phyloP scores from a whole-genome alignment of 2,329 filamentous ascomycete genomes.

The Verticillium tricorpus region DNA sequence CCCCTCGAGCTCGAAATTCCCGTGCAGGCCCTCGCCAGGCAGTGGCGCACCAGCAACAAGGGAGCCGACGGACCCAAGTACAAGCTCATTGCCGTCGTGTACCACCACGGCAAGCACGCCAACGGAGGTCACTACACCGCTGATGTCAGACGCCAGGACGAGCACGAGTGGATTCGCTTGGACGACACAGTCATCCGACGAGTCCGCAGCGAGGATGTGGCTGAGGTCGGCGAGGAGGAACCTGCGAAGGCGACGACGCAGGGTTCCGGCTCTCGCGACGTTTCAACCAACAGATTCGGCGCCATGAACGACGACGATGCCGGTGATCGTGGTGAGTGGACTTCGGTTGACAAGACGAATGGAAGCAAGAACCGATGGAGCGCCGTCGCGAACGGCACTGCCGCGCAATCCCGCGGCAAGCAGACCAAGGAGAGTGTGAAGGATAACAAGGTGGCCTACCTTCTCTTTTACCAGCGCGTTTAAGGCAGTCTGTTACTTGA shows the following conservation, averaged over 20 bases:
- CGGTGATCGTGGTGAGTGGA: slow-evolving; percentile 72
- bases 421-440: slow-evolving; percentile 62
- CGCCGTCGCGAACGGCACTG: slow-evolving; percentile 59
- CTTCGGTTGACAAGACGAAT: slow-evolving; percentile 62
- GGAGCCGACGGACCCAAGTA: slow-evolving; percentile 74
- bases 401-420: slow-evolving; percentile 45
- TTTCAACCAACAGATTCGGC: slow-evolving; percentile 70
- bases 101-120: slow-evolving; percentile 96
- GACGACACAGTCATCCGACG: slow-evolving; percentile 90
- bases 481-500: slow-evolving; percentile 17
- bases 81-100: slow-evolving; percentile 82
- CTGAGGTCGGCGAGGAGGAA: slow-evolving; percentile 78
- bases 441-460: slow-evolving; percentile 96
- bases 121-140: slow-evolving; percentile 96
- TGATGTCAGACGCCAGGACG: slow-evolving; percentile 92
- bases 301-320: slow-evolving; percentile 62
- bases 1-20: slow-evolving; percentile 93
- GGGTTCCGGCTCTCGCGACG: slow-evolving; percentile 29
- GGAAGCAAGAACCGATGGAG: slow-evolving; percentile 65
- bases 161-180: slow-evolving; percentile 91
- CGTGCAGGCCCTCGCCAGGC: slow-evolving; percentile 77
- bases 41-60: slow-evolving; percentile 63
- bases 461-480: slow-evolving; percentile 89
- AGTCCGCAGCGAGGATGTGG: slow-evolving; percentile 83
- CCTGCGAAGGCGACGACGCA: slow-evolving; percentile 66